phyloP scores from a whole-genome alignment of 106 monocot species.

The Dioscorea dumetorum region DNA sequence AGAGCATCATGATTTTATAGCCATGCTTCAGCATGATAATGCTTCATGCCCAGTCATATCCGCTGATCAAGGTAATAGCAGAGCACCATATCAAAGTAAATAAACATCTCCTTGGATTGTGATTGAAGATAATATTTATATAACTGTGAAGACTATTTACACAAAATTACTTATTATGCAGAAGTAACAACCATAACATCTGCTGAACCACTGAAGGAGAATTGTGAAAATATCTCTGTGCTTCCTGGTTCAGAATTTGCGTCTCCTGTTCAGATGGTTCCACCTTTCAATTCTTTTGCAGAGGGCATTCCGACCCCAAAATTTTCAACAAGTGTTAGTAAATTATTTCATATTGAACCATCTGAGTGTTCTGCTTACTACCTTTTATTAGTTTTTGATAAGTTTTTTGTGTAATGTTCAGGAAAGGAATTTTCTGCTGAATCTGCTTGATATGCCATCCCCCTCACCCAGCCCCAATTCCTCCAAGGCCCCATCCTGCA shows the following conservation, averaged over 20 bases:
- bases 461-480: slow-evolving; percentile 19
- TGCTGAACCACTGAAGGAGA: slow-evolving; percentile 4
- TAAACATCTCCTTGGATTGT: no score
- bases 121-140: no score
- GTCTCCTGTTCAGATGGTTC: slow-evolving; percentile 62
- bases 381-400: background rate
- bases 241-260: slow-evolving; percentile 28
- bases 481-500: slow-evolving; percentile 46
- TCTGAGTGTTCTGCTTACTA: background rate
- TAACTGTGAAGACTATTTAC: no score
- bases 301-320: slow-evolving; percentile 75
- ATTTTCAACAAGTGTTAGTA: slow-evolving; percentile 88
- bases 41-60: background rate
- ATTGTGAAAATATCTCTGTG: slow-evolving; percentile 3
- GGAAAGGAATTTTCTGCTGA: slow-evolving; percentile 69
- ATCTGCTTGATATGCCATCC: slow-evolving; percentile 43
- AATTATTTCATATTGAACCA: background rate
- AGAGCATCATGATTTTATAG: background rate
- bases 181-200: no score
- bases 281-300: slow-evolving; percentile 45
- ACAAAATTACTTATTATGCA: no score
- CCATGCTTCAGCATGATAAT: no score
- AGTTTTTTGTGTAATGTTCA: slow-evolving; percentile 19
- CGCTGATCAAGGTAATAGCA: background rate
- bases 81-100: no score